Evolutionary conservation across 1,284 basidiomycete genomes (phyloP).

Genomic region (Cutaneotrichosporon sp.): DNA sequence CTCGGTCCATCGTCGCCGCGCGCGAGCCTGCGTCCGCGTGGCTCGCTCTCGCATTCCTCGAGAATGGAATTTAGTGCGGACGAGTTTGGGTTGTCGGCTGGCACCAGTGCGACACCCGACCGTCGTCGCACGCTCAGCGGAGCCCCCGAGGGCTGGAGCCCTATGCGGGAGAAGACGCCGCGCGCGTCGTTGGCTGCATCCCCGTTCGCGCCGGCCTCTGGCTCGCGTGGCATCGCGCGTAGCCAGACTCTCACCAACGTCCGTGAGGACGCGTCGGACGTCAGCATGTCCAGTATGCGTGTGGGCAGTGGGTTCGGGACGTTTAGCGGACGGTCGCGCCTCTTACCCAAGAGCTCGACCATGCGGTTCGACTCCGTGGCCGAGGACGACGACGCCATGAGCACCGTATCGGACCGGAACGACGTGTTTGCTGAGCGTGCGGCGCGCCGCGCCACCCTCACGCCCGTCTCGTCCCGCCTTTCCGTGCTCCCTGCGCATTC

Average conservation of each 20-base stretch:
- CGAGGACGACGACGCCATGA: conserved; percentile 37
- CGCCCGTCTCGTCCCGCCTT: conserved; percentile 11
- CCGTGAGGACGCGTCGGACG: conserved; percentile 32
- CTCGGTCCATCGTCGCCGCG: conserved; percentile 30
- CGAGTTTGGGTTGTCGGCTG: conserved; percentile 9
- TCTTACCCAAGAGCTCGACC: conserved; percentile 11
- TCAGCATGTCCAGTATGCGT: conserved; percentile 27
- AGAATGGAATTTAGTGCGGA: conserved; percentile 30
- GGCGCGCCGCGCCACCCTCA: conserved; percentile 1
- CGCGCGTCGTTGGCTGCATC: conserved; percentile 24
- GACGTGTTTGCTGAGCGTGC: conserved; percentile 8
- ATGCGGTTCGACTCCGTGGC: conserved; percentile 17
- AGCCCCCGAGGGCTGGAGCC: conserved; percentile 34
- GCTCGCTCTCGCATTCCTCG: conserved; percentile 29
- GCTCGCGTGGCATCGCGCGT: conserved; percentile 26
- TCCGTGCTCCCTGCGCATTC: conserved; percentile 6
- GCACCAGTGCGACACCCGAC: background rate
- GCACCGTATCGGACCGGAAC: conserved; percentile 14
- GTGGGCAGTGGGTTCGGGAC: conserved; percentile 7
- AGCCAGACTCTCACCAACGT: conserved; percentile 39
- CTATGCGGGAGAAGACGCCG: conserved; percentile 33
- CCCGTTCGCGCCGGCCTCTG: conserved; percentile 26
- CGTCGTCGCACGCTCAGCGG: conserved; percentile 9
- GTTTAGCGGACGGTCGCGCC: conserved; percentile 8
- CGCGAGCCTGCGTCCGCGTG: conserved; percentile 14